Conservation (phyloP, 805 yeast genomes). For the Cyberlindnera samutprakarnensis region DNA sequence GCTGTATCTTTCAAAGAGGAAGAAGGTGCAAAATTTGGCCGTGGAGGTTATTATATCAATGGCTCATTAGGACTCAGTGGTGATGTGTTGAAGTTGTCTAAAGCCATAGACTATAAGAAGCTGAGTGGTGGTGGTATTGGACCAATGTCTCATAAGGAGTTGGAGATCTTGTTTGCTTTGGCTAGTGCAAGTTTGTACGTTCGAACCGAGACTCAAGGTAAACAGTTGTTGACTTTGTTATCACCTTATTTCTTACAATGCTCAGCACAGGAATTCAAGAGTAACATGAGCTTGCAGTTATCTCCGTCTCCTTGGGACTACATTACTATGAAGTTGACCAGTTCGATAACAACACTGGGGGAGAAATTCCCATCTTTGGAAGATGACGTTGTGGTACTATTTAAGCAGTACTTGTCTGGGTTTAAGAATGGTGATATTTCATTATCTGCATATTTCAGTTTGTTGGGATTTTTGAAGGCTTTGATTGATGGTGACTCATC, state of each 20-base stretch:
- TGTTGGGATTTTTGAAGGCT: conserved; percentile 32
- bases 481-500: conserved; percentile 14
- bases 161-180: conserved; percentile 47
- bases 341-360: conserved; percentile 22
- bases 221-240: conserved; percentile 32
- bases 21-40: neutral
- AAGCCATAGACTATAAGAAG: conserved; percentile 11
- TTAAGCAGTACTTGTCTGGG: conserved; percentile 21
- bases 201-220: conserved; percentile 30
- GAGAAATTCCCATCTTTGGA: conserved; percentile 22
- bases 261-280: conserved; percentile 41
- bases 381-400: conserved; percentile 12
- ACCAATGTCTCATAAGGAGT: conserved; percentile 37
- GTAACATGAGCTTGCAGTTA: conserved; percentile 25
- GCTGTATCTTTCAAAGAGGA: conserved; percentile 9
- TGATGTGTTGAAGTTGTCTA: conserved; percentile 14
- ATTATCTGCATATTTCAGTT: conserved; percentile 24
- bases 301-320: conserved; percentile 33
- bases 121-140: conserved; percentile 16
- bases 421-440: conserved; percentile 9
- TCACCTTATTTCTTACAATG: conserved; percentile 41
- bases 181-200: conserved; percentile 28
- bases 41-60: neutral
- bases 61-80: conserved; percentile 6
- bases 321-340: conserved; percentile 27